phyloP scores from a whole-genome alignment of 371 early-diverging fungal species.

The Apophysomyces ossiformis region DNA sequence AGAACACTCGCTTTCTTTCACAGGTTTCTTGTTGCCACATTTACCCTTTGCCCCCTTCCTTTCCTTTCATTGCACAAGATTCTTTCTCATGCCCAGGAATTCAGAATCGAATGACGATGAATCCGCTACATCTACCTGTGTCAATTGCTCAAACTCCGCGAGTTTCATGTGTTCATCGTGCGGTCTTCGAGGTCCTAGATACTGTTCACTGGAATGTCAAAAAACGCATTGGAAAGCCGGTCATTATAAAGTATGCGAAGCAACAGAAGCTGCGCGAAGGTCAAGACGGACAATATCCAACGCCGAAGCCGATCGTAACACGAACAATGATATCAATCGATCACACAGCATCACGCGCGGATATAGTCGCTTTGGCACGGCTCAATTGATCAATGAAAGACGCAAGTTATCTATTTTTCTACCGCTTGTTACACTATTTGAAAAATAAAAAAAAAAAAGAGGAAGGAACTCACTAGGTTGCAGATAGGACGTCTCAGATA shows the following conservation, averaged over 20 bases:
- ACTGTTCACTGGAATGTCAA: constrained; percentile 77
- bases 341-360: constrained; percentile 1
- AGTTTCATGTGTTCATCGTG: constrained; percentile 69
- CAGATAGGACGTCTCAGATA: constrained; percentile 9
- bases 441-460: constrained; percentile 3
- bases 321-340: constrained; percentile 2
- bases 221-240: constrained; percentile 60
- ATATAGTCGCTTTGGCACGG: constrained; percentile 12
- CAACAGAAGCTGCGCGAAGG: constrained; percentile 32
- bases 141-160: constrained; percentile 54
- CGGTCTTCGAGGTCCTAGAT: constrained; percentile 54
- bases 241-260: constrained; percentile 57
- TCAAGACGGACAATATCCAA: constrained; percentile 21
- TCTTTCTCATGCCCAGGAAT: background rate
- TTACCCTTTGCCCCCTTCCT: background rate
- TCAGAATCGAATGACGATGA: constrained; percentile 3
- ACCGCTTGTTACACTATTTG: background rate
- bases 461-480: background rate
- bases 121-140: constrained; percentile 20
- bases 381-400: constrained; percentile 18
- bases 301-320: background rate
- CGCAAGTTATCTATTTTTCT: constrained; percentile 17
- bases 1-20: background rate
- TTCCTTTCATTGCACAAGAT: background rate
- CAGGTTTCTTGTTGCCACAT: background rate